These are phyloP conservation scores for Ambrosia trifida DNA, from an alignment of 129 eudicot genomes.

Conservation along the genomic window DNA sequence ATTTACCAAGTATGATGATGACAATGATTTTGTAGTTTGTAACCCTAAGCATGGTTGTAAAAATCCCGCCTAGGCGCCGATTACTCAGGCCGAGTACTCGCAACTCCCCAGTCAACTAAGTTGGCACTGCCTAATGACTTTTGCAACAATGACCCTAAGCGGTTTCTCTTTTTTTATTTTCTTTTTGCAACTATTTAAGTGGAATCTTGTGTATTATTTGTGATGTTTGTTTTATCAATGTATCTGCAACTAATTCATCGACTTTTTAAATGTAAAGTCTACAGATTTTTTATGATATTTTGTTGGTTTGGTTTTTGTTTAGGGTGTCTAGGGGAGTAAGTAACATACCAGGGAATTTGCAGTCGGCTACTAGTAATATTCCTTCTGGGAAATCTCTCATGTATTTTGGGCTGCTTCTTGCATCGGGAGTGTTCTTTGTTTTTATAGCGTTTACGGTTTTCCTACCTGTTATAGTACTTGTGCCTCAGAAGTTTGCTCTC, in stretches of 20 bases:
- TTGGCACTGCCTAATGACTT: no score
- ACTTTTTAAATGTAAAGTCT: not conserved
- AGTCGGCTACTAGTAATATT: conserved; percentile 85
- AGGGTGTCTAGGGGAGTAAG: conserved; percentile 92
- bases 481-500: conserved; percentile 93
- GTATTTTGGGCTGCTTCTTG: conserved; percentile 86
- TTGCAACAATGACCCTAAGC: no score
- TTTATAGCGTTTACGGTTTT: conserved; percentile 85
- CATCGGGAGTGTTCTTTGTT: conserved; percentile 80
- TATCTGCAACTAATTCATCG: not conserved
- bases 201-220: not conserved
- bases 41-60: not conserved
- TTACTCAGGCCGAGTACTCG: no score
- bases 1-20: no score
- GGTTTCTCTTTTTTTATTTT: no score
- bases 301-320: conserved; percentile 22
- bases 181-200: not conserved
- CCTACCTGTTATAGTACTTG: conserved; percentile 84
- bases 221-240: conserved; percentile 4
- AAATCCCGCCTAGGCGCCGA: no score
- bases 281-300: not conserved
- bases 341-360: conserved; percentile 85
- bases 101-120: no score
- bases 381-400: conserved; percentile 93
- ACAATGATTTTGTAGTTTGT: not conserved